phyloP scores from a whole-genome alignment of 1,139 yeast genomes.

The Lodderomyces jiufengensis region DNA sequence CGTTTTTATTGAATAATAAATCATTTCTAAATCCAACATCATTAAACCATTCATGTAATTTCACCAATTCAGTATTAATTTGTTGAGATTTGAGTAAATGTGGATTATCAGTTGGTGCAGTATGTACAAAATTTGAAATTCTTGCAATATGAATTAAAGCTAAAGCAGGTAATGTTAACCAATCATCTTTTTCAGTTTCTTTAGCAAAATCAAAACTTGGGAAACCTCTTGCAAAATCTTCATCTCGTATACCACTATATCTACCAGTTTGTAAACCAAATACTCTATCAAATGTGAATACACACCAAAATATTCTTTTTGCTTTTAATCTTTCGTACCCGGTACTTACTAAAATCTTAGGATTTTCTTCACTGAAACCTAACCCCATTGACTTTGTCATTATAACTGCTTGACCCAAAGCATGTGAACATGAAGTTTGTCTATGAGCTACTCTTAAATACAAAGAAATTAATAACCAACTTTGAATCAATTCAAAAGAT shows the following conservation, averaged over 20 bases:
- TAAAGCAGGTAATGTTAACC: conserved; percentile 52
- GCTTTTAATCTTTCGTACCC: conserved; percentile 51
- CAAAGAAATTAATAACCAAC: conserved; percentile 54
- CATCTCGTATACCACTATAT: conserved; percentile 37
- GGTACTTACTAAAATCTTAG: conserved; percentile 20
- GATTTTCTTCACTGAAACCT: conserved; percentile 23
- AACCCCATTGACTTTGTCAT: conserved; percentile 60
- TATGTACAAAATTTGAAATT: conserved; percentile 35
- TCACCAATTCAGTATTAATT: conserved; percentile 30
- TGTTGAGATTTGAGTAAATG: conserved; percentile 31
- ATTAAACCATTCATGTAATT: conserved; percentile 33
- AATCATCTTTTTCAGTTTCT: conserved; percentile 42
- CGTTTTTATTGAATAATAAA: conserved; percentile 22
- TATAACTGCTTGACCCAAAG: conserved; percentile 52
- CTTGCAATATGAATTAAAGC: conserved; percentile 45
- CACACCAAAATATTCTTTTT: conserved; percentile 55
- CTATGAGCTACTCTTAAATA: conserved; percentile 56
- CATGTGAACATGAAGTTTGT: conserved; percentile 53
- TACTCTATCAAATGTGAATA: conserved; percentile 53
- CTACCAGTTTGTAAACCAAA: conserved; percentile 56
- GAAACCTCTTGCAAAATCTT: conserved; percentile 29
- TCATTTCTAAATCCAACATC: conserved; percentile 35
- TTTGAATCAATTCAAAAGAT: conserved; percentile 59
- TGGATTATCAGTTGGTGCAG: conserved; percentile 24
- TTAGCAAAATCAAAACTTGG: conserved; percentile 32